Evolutionary conservation across 306 rosid genomes (phyloP), one percentile per base, ranked within the genome.

Genomic region (Vigna angularis): DNA sequence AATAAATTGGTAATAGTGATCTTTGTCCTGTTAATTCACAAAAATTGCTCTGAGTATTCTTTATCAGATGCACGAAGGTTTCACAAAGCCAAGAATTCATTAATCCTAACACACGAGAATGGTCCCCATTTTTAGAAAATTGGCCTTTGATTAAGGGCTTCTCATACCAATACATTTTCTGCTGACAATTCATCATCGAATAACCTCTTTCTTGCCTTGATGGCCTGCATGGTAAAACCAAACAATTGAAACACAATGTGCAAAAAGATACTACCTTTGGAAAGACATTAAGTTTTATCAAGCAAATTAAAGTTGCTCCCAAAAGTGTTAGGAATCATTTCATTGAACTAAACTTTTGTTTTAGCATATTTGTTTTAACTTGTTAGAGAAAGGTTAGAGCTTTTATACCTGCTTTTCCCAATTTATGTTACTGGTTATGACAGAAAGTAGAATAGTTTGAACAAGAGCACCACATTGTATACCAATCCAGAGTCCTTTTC

Each of bases 361-460:
- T 3, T 28, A 28, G 32, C 32, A 28, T 28, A 28, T 24, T 24
- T 24, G 26, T 24, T 26, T 26, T 26, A 26, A 26, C 44, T 38
- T 77, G 17, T 7, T 0, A 44, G 50, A 45, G 50, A 45, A 45
- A 45, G 50, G 50, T 11, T 45, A 45, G 50, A 45, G 16, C 16
- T 2, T 45, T 45, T 11, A 45, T 55, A 88, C 96, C 93, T 87
- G 90, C 7, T 83, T 78, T 77, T 87, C 74, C 96, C 91, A 91
- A 30, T 84, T 81, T 44, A 86, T 75, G 4, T 86, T 76, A 45
- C 79, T 42, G 10, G 90, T 89, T 49, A 89, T 74, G 51, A 77
- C 22, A 13, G 74, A 42, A 7, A 91, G 91, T 62, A 86, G 47
- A 44, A 30, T 1, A 59, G 42, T 28, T 30, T 59, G 66, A 28